Evolutionary conservation across 768 basidiomycete genomes (phyloP).

Genomic region (Trametes coccinea): DNA sequence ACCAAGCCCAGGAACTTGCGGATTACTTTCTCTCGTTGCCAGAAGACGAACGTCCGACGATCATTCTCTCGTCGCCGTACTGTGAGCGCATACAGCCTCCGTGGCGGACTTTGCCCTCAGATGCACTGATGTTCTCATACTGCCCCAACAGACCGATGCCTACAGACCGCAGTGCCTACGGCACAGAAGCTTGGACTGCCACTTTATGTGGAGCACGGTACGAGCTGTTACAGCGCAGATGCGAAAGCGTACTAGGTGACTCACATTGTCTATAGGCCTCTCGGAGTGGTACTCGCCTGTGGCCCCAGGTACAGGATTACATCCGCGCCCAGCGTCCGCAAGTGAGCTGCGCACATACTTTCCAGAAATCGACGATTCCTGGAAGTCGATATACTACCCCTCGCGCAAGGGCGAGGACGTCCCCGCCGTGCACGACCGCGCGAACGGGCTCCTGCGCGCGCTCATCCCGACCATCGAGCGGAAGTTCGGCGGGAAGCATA

Average conservation of each 20-base stretch:
- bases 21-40: conserved; percentile 65
- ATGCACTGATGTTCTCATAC: neutral
- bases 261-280: conserved; percentile 44
- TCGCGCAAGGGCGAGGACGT: conserved; percentile 74
- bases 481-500: conserved; percentile 45
- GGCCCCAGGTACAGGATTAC: conserved; percentile 62
- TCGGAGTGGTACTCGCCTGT: conserved; percentile 83
- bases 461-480: conserved; percentile 55
- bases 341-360: conserved; percentile 53
- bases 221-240: conserved; percentile 11
- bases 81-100: conserved; percentile 45
- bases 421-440: conserved; percentile 59
- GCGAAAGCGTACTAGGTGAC: too few relatives aligned
- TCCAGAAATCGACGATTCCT: conserved; percentile 60
- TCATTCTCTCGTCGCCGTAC: conserved; percentile 83
- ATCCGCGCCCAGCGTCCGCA: conserved; percentile 70
- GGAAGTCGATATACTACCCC: conserved; percentile 67
- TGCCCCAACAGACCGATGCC: conserved; percentile 69
- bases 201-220: conserved; percentile 80
- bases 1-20: conserved; percentile 74
- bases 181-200: conserved; percentile 64
- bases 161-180: conserved; percentile 73
- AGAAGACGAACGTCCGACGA: conserved; percentile 66
- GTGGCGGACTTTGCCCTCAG: neutral
- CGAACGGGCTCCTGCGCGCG: conserved; percentile 48